phyloP scores from a whole-genome alignment of 2,329 filamentous ascomycete species.

The Cladobotryum mycophilum region DNA sequence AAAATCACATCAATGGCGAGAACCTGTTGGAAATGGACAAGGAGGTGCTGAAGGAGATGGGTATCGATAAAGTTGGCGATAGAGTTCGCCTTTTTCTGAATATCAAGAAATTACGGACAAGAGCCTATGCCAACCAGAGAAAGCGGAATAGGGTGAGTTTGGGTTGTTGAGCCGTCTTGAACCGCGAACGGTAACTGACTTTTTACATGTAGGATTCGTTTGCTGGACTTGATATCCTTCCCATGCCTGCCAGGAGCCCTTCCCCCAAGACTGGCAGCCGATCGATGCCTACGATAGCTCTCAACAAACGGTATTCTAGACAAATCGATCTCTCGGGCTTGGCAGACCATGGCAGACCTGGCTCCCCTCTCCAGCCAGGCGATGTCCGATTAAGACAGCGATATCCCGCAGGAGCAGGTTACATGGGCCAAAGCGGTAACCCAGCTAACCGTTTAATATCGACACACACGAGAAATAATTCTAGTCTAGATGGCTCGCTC shows the following conservation, averaged over 20 bases:
- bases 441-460: constrained; percentile 57
- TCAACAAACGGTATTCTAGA: constrained; percentile 59
- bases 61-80: constrained; percentile 95
- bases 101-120: constrained; percentile 76
- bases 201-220: constrained; percentile 63
- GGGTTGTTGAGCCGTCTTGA: background rate
- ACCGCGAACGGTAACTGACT: background rate
- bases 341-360: constrained; percentile 18
- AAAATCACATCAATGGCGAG: constrained; percentile 96
- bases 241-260: constrained; percentile 30
- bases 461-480: constrained; percentile 70
- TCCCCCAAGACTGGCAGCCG: constrained; percentile 54
- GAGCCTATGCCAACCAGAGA: constrained; percentile 68
- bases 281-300: constrained; percentile 29
- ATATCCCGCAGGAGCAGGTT: constrained; percentile 48
- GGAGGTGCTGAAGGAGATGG: constrained; percentile 93
- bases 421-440: constrained; percentile 50
- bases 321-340: constrained; percentile 46
- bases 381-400: constrained; percentile 37
- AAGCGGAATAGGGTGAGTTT: constrained; percentile 73
- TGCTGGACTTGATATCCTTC: constrained; percentile 64
- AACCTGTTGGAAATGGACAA: constrained; percentile 97
- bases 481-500: constrained; percentile 77
- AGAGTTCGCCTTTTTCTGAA: constrained; percentile 83
- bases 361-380: constrained; percentile 18